Conservation (phyloP, 2,329 filamentous ascomycete species). For the Pseudocercospora fuligena region DNA sequence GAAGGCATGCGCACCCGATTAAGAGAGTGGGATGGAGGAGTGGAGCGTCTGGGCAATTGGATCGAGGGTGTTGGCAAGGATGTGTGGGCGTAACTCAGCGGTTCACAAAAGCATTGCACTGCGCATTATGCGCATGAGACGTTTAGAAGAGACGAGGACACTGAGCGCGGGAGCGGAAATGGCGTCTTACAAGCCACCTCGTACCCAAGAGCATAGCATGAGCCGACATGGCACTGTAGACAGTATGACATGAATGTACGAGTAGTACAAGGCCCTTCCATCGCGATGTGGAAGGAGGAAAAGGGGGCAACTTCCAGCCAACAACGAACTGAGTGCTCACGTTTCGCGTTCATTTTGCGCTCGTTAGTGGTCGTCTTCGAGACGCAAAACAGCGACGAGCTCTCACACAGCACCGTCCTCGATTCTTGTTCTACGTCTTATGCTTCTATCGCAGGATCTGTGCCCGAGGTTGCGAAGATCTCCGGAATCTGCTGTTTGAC, state of each 20-base stretch:
- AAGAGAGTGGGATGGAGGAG: slow-evolving; percentile 93
- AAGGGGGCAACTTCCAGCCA: not conserved
- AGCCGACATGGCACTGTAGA: slow-evolving; percentile 1
- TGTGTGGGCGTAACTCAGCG: slow-evolving; percentile 79
- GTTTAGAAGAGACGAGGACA: not conserved
- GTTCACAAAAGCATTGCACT: not conserved
- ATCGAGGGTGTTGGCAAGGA: slow-evolving; percentile 93
- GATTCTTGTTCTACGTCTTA: not conserved
- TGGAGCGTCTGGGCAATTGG: slow-evolving; percentile 96
- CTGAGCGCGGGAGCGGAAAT: not conserved
- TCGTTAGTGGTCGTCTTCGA: not conserved
- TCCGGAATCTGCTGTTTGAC: not conserved
- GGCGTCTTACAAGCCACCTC: not conserved
- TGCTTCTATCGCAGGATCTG: not conserved
- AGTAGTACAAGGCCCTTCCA: not conserved
- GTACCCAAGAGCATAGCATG: not conserved
- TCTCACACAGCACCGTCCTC: not conserved
- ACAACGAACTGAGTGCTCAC: not conserved
- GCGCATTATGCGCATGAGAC: not conserved
- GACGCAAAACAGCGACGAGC: not conserved
- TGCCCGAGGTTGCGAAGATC: not conserved
- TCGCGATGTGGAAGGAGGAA: not conserved
- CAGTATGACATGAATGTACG: slow-evolving; percentile 8
- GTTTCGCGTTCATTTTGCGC: not conserved
- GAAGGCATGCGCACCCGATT: slow-evolving; percentile 86